Conservation (phyloP, 2,329 filamentous ascomycete species). For the Sclerotinia borealis region DNA sequence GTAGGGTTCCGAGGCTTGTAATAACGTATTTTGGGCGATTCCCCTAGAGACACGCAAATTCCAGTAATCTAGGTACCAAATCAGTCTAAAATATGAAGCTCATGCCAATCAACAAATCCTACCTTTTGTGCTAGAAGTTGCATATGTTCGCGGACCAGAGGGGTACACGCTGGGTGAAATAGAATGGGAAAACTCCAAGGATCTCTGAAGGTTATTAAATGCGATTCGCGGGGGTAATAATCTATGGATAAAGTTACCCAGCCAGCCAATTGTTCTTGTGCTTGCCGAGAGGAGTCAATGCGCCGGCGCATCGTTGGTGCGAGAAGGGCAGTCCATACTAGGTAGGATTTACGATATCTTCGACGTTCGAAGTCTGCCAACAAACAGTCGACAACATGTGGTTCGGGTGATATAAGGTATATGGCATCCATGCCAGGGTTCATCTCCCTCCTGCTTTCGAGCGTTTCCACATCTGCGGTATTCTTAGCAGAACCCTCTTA, state of each 20-base stretch:
- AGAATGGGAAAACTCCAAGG: slow-evolving; percentile 93
- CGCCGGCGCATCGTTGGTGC: slow-evolving; percentile 64
- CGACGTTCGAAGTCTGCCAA: slow-evolving; percentile 85
- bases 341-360: slow-evolving; percentile 70
- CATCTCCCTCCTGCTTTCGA: slow-evolving; percentile 76
- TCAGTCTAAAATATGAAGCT: slow-evolving; percentile 16
- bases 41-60: slow-evolving; percentile 84
- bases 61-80: slow-evolving; percentile 61
- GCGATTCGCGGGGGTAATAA: slow-evolving; percentile 85
- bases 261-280: slow-evolving; percentile 68
- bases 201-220: slow-evolving; percentile 85
- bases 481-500: slow-evolving; percentile 13
- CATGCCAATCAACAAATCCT: slow-evolving; percentile 12
- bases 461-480: slow-evolving; percentile 77
- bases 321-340: slow-evolving; percentile 80
- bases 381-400: slow-evolving; percentile 88
- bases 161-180: slow-evolving; percentile 86
- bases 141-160: slow-evolving; percentile 76
- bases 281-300: slow-evolving; percentile 64
- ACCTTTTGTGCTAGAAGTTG: slow-evolving; percentile 85
- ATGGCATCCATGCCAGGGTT: slow-evolving; percentile 92
- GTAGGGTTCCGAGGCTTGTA: slow-evolving; percentile 68
- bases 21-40: slow-evolving; percentile 90
- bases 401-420: slow-evolving; percentile 79
- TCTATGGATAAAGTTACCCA: slow-evolving; percentile 82